These are phyloP conservation scores for Diaporthe longicolla DNA, from an alignment of 2,329 filamentous ascomycete species.

Conservation along the genomic window DNA sequence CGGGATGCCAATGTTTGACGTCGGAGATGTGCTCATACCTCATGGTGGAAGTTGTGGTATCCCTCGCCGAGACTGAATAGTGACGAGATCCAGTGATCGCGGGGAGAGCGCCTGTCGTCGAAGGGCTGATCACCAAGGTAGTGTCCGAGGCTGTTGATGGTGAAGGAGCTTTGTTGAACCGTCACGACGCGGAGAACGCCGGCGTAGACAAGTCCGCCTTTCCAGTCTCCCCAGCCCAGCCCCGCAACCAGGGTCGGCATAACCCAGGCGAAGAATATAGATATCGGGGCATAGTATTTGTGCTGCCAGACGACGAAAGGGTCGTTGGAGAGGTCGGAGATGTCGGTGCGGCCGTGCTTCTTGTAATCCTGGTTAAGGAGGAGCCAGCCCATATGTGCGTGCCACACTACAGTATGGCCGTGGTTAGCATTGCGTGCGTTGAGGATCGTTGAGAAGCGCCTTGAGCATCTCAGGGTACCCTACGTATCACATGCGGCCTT, in stretches of 20 bases:
- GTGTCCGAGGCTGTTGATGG: constrained; percentile 91
- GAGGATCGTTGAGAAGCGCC: too few relatives aligned
- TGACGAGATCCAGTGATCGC: constrained; percentile 89
- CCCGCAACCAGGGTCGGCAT: constrained; percentile 83
- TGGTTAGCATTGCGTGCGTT: not conserved
- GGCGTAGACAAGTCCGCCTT: constrained; percentile 86
- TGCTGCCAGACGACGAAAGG: constrained; percentile 90
- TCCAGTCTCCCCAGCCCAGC: constrained; percentile 84
- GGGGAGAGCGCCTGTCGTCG: constrained; percentile 91
- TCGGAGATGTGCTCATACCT: not conserved
- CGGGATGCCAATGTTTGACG: fast-evolving
- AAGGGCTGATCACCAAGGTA: constrained; percentile 95
- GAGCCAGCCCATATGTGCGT: constrained; percentile 92
- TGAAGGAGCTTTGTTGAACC: constrained; percentile 93
- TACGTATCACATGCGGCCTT: not conserved
- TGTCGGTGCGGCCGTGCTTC: constrained; percentile 88
- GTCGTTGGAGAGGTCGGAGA: constrained; percentile 89
- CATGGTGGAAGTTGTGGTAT: constrained; percentile 97
- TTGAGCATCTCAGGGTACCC: not conserved
- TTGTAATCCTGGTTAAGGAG: constrained; percentile 94
- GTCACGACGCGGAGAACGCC: constrained; percentile 90
- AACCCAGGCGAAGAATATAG: constrained; percentile 81
- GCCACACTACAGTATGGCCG: constrained; percentile 64
- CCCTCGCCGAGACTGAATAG: constrained; percentile 86
- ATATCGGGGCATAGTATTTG: constrained; percentile 85